Conservation (phyloP, 495 filamentous ascomycete genomes). For the Hyaloscypha hepaticicola region DNA sequence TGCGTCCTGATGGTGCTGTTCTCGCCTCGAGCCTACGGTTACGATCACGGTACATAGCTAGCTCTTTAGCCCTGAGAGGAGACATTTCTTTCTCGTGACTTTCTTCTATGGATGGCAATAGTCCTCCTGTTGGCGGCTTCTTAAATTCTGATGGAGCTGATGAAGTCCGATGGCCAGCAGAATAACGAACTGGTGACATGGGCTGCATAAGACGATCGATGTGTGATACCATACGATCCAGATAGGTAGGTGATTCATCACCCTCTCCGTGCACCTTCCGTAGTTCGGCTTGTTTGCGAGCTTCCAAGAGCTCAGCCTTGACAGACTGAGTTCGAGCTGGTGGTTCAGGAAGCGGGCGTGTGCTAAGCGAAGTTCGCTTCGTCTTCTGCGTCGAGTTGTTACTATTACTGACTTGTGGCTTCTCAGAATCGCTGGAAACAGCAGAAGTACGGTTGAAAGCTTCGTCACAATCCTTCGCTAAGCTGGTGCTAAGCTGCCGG, state of each 20-base stretch:
- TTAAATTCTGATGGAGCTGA: slow-evolving; percentile 56
- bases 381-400: not conserved
- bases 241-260: slow-evolving; percentile 24
- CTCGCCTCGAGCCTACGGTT: slow-evolving; percentile 8
- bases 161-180: slow-evolving; percentile 42
- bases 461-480: slow-evolving; percentile 58
- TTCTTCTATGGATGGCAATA: slow-evolving; percentile 55
- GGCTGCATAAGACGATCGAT: slow-evolving; percentile 30
- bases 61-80: slow-evolving; percentile 17
- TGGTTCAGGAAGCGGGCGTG: slow-evolving; percentile 49
- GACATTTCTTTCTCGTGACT: slow-evolving; percentile 34
- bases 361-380: slow-evolving; percentile 33
- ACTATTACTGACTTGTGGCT: not conserved
- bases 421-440: slow-evolving; percentile 24
- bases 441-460: slow-evolving; percentile 62
- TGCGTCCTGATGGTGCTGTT: slow-evolving; percentile 24
- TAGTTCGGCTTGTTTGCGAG: slow-evolving; percentile 27
- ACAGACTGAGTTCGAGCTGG: slow-evolving; percentile 53
- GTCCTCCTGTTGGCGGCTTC: slow-evolving; percentile 36
- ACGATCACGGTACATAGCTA: not conserved
- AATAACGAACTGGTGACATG: slow-evolving; percentile 17
- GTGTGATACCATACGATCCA: slow-evolving; percentile 32
- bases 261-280: slow-evolving; percentile 18
- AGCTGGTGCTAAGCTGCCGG: slow-evolving; percentile 44
- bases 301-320: slow-evolving; percentile 30